A percentile compares a stretch with the other conserved stretches of the same genome.
phyloP scores from a whole-genome alignment of 2,329 filamentous ascomycete species.

The Pseudocercospora cruenta region DNA sequence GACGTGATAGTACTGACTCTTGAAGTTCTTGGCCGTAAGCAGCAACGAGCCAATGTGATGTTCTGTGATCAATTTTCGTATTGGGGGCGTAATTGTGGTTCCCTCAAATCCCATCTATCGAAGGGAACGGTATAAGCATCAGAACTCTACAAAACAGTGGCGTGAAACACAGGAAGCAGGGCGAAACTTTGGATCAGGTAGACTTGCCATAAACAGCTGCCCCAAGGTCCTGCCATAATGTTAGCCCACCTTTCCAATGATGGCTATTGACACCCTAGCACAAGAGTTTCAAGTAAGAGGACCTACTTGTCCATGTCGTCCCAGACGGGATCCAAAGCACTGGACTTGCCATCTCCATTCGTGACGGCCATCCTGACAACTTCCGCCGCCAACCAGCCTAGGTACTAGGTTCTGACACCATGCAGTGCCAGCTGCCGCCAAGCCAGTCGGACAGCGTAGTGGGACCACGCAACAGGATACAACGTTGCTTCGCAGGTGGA shows the following conservation, averaged over 20 bases:
- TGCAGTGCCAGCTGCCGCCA: conserved; percentile 4
- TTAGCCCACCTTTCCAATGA: conserved; percentile 36
- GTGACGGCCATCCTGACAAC: conserved; percentile 17
- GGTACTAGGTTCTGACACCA: conserved; percentile 5
- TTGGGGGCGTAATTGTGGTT: conserved; percentile 79
- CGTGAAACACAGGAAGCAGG: conserved; percentile 10
- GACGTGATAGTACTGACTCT: conserved; percentile 61
- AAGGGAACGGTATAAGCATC: conserved; percentile 27
- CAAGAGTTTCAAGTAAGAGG: conserved; percentile 3
- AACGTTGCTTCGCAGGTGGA: conserved; percentile 21
- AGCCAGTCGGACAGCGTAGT: not conserved
- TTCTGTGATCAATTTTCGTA: conserved; percentile 76
- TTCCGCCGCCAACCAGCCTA: not conserved
- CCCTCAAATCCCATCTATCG: conserved; percentile 79
- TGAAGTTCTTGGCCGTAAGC: conserved; percentile 81
- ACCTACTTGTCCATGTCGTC: conserved; percentile 75
- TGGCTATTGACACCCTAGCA: not conserved
- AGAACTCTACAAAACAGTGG: conserved; percentile 4
- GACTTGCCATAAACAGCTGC: conserved; percentile 42
- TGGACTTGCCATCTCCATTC: conserved; percentile 40
- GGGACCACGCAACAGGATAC: conserved; percentile 4
- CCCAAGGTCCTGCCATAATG: conserved; percentile 49
- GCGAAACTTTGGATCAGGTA: conserved; percentile 13
- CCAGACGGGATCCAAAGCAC: conserved; percentile 59
- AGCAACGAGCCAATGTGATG: conserved; percentile 88